Base-by-base conservation (phyloP, 306 rosid genomes). In the Medicago arabica region DNA sequence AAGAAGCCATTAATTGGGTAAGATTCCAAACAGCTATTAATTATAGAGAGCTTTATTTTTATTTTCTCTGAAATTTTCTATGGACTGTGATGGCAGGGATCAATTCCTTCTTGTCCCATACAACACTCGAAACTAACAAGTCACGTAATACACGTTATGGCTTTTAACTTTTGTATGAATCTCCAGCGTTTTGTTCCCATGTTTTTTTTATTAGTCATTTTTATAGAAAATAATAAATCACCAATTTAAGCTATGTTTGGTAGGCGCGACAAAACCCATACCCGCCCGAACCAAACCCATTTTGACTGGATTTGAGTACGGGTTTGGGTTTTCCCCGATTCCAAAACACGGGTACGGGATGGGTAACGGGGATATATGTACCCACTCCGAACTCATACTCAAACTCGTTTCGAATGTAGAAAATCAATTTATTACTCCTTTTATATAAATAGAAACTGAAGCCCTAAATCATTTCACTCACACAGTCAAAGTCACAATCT, bases 91-190 rank as follows among this genome's bases (percentile, higher is more conserved):
- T 74, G 75, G 79, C 16, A 60, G 72, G 92, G 86, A 89, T 83
- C 89, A 50, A 91, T 89, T 85, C 92, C 80, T 21, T 43, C 39
- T 66, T 60, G 82, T 23, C n/a, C 60, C 78, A 58, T 25, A 51
- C 76, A 16, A n/a, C 81, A 70, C 75, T 46, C 71, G 54, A 76
- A 72, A 58, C 72, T 66, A 77, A 74, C 38, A 58, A 57, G 3
- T 16, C 82, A 59, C 65, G 53, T 61, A 23, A 58, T 3, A 23
- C 64, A 23, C 64, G 64, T 23, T 58, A 5, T 19, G 15, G 6
- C 38, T 58, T 55, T 58, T 23, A 58, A 58, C 8, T 23, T 58
- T 23, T 13, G n/a, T 25, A 46, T 34, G 38, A 34, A 73, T 57
- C 72, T 44, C 8, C 1, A 41, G 25, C 65, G 46, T 41, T 23